Conservation (phyloP, 179 eudicot species). For the Amaranthus tricolor region DNA sequence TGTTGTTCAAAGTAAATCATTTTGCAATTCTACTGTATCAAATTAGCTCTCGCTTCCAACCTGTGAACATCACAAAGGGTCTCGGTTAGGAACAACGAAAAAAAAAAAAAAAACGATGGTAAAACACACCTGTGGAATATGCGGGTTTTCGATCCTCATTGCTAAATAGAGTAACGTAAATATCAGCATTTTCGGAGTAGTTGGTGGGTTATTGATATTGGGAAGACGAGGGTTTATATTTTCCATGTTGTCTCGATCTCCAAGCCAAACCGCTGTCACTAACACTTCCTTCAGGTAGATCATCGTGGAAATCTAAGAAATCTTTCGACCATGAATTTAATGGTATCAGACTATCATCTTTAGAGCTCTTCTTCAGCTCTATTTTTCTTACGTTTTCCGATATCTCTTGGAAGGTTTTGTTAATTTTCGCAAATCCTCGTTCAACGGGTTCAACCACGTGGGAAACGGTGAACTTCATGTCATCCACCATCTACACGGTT, state of each 20-base stretch:
- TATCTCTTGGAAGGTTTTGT: constrained; percentile 77
- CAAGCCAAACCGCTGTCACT: constrained; percentile 82
- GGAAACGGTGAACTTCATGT: constrained; percentile 94
- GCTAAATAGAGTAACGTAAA: neutral
- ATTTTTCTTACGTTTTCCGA: constrained; percentile 74
- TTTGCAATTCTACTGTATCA: constrained; percentile 18
- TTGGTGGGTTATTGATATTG: constrained; percentile 28
- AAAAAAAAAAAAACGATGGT: neutral
- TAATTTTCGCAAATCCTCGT: constrained; percentile 84
- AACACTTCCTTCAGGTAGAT: constrained; percentile 59
- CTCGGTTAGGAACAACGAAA: neutral
- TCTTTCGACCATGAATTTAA: constrained; percentile 67
- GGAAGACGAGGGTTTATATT: constrained; percentile 39
- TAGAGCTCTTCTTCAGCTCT: constrained; percentile 63
- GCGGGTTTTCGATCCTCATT: constrained; percentile 6
- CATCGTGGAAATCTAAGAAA: constrained; percentile 61
- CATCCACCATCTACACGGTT: constrained; percentile 69
- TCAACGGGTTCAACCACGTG: constrained; percentile 97
- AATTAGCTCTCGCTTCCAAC: constrained; percentile 9
- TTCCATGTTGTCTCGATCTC: constrained; percentile 42
- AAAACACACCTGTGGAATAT: constrained; percentile 2
- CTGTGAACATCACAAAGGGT: constrained; percentile 1
- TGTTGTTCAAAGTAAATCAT: constrained; percentile 18
- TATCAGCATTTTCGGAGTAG: neutral
- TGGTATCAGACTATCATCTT: constrained; percentile 81